These are phyloP conservation scores for Lepiota venenata DNA, from an alignment of 768 basidiomycete species.

Conservation along the genomic window DNA sequence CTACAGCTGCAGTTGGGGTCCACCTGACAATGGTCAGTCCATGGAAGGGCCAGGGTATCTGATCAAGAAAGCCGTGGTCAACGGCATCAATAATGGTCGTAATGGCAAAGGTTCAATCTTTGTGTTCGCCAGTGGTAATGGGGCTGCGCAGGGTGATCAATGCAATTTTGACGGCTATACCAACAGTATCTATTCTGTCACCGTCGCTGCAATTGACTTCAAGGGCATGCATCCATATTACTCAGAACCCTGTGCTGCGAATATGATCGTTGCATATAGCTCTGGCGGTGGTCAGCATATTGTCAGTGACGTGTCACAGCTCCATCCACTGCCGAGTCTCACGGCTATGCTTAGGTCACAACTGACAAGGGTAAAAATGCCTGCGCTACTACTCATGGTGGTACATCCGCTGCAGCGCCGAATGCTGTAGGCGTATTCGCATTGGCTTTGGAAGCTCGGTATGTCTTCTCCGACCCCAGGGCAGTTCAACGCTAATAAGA, in stretches of 20 bases:
- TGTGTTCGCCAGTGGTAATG: constrained; percentile 98
- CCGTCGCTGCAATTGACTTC: constrained; percentile 92
- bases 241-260: constrained; percentile 96
- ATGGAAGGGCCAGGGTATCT: constrained; percentile 95
- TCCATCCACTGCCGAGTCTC: constrained; percentile 4
- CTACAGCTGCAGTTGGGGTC: constrained; percentile 98
- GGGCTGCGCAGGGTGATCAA: constrained; percentile 87
- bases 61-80: constrained; percentile 91
- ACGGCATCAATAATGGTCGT: constrained; percentile 89
- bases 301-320: constrained; percentile 46
- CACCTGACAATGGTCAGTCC: constrained; percentile 88
- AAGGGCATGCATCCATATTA: constrained; percentile 95
- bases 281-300: constrained; percentile 94
- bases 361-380: constrained; percentile 86
- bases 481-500: not conserved
- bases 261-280: constrained; percentile 94
- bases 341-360: constrained; percentile 61
- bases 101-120: constrained; percentile 89
- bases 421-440: constrained; percentile 94
- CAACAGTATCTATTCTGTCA: constrained; percentile 94
- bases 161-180: constrained; percentile 99
- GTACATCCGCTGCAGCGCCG: constrained; percentile 97
- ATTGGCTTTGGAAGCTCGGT: constrained; percentile 86
- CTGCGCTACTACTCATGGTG: constrained; percentile 85
- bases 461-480: constrained; percentile 13